A percentile compares a stretch with the other conserved stretches of the same genome.
phyloP scores from a whole-genome alignment of 108 stramenopile genomes.

The Nitzschia sp. region DNA sequence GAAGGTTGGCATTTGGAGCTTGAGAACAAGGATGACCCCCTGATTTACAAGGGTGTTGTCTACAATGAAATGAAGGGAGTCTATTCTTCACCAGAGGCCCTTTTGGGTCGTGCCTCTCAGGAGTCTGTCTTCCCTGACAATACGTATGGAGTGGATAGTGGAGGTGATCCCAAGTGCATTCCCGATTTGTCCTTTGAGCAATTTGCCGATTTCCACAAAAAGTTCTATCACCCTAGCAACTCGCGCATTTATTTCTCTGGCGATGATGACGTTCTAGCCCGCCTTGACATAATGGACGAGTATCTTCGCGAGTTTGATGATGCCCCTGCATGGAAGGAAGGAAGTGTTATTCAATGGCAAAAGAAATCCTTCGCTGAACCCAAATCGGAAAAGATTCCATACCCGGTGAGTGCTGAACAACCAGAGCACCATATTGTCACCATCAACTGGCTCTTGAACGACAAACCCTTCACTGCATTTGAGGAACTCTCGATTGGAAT shows the following conservation, averaged over 20 bases:
- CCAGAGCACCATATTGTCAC: conserved; percentile 83
- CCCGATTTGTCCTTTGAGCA: conserved; percentile 93
- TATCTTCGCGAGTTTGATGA: conserved; percentile 83
- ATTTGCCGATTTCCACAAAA: conserved; percentile 89
- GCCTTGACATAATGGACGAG: conserved; percentile 92
- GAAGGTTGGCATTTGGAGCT: conserved; percentile 99
- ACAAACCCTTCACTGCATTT: conserved; percentile 68
- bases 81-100: conserved; percentile 90
- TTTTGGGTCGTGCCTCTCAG: conserved; percentile 86
- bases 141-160: conserved; percentile 93
- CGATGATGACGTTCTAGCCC: conserved; percentile 87
- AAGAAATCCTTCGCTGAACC: conserved; percentile 67
- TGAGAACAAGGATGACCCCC: conserved; percentile 78
- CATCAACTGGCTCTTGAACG: conserved; percentile 95
- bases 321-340: conserved; percentile 68
- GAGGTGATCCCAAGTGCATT: conserved; percentile 95
- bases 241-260: conserved; percentile 93
- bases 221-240: conserved; percentile 96
- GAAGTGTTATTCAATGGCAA: conserved; percentile 68
- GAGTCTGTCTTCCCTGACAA: conserved; percentile 93
- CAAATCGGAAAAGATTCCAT: conserved; percentile 45
- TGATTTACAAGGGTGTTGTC: conserved; percentile 97
- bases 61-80: conserved; percentile 99
- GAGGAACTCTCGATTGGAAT: conserved; percentile 86
- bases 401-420: conserved; percentile 72